Percentiles rank a stretch among this genome's conserved stretches.
phyloP scores from a whole-genome alignment of 306 rosid species.

The Mucuna pruriens region DNA sequence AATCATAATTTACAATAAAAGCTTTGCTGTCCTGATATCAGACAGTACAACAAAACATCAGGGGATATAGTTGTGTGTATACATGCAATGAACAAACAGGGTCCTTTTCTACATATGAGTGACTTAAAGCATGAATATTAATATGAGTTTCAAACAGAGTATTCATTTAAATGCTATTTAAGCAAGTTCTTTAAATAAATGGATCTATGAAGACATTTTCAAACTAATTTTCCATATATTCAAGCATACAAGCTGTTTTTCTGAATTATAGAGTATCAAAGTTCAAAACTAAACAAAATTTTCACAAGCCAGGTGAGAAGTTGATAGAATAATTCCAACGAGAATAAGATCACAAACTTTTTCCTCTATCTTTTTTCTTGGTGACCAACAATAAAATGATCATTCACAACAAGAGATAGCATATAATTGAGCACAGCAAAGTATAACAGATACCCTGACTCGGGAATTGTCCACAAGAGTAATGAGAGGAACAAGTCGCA shows the following conservation, averaged over 20 bases:
- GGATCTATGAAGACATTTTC: not conserved
- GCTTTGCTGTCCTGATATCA: not conserved
- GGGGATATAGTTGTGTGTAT: not conserved
- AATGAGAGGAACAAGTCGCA: conserved; percentile 88
- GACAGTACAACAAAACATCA: not conserved
- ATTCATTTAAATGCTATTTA: not conserved
- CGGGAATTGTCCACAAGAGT: conserved; percentile 95
- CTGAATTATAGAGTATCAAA: not conserved
- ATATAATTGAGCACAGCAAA: conserved; percentile 10
- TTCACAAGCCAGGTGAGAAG: not conserved
- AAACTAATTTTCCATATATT: not conserved
- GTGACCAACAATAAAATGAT: not conserved
- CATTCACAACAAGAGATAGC: conserved; percentile 21
- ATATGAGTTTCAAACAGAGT: not conserved
- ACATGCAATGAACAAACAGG: not conserved
- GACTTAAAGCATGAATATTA: not conserved
- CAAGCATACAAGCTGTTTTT: not conserved
- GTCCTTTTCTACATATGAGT: not conserved
- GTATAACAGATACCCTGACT: conserved; percentile 75
- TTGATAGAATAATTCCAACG: not conserved
- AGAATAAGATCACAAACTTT: conserved; percentile 1
- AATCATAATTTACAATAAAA: not conserved
- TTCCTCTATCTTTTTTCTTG: not conserved
- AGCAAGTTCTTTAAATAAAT: not conserved
- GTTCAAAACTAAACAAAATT: too few relatives aligned